These are phyloP conservation scores for Pythium insidiosum DNA, from an alignment of 352 stramenopile species.

Conservation along the genomic window DNA sequence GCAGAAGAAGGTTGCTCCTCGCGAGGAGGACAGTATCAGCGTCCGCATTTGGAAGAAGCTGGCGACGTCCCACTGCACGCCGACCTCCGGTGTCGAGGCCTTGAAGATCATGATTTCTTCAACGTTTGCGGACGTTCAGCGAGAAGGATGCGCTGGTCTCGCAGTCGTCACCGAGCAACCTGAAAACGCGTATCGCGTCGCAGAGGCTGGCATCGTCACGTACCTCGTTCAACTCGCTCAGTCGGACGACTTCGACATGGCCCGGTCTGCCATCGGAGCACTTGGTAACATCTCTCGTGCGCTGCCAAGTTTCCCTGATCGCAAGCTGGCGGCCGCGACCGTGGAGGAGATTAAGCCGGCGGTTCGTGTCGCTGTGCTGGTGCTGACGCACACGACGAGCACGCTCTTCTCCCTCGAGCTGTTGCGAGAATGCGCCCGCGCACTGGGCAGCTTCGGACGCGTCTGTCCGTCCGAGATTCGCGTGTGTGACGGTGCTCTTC, in stretches of 20 bases:
- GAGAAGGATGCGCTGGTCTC: constrained; percentile 64
- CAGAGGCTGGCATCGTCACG: constrained; percentile 39
- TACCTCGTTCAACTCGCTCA: constrained; percentile 35
- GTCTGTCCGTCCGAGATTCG: constrained; percentile 29
- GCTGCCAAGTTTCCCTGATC: constrained; percentile 33
- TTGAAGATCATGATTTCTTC: constrained; percentile 86
- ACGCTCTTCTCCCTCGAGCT: constrained; percentile 61
- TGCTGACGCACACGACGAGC: constrained; percentile 38
- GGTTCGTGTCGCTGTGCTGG: constrained; percentile 28
- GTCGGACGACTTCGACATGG: constrained; percentile 55
- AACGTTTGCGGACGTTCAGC: constrained; percentile 56
- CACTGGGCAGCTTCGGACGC: constrained; percentile 39
- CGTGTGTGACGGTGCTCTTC: constrained; percentile 14
- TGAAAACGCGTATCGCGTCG: constrained; percentile 54
- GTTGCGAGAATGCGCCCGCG: constrained; percentile 61
- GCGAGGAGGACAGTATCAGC: constrained; percentile 38
- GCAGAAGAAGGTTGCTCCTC: constrained; percentile 46
- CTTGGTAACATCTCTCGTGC: constrained; percentile 61
- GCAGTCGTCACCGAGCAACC: constrained; percentile 61
- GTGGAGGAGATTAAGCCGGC: constrained; percentile 44
- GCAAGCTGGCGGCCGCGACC: constrained; percentile 20
- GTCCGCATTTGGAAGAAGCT: constrained; percentile 56
- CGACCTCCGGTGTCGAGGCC: constrained; percentile 63
- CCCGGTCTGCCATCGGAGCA: constrained; percentile 52
- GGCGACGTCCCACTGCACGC: constrained; percentile 30